Evolutionary conservation across 2,329 filamentous ascomycete species (phyloP).

Genomic region (Venturiaceae sp.): DNA sequence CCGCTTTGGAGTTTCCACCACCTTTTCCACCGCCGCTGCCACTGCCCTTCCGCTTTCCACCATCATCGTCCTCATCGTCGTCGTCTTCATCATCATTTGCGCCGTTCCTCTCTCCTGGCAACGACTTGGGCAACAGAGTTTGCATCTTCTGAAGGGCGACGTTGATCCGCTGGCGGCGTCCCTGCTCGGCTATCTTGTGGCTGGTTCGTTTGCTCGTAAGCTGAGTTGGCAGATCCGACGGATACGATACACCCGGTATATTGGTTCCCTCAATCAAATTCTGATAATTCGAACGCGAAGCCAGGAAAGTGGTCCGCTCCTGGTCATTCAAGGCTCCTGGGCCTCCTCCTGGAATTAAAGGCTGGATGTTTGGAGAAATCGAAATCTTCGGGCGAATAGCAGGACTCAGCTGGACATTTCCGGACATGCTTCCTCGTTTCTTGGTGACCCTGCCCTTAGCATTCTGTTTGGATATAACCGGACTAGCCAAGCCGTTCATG

Average conservation of each 20-base stretch:
- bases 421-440: slow-evolving; percentile 57
- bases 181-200: slow-evolving; percentile 97
- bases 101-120: slow-evolving; percentile 16
- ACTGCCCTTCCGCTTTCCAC: background rate
- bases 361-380: slow-evolving; percentile 83
- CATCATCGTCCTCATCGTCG: slow-evolving; percentile 4
- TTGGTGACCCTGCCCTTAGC: slow-evolving; percentile 44
- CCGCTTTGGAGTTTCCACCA: slow-evolving; percentile 70
- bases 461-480: slow-evolving; percentile 11
- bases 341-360: slow-evolving; percentile 60
- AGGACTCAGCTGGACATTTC: slow-evolving; percentile 71
- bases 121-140: slow-evolving; percentile 52
- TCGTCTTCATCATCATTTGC: slow-evolving; percentile 4
- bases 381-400: slow-evolving; percentile 73
- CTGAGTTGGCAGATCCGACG: slow-evolving; percentile 83
- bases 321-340: slow-evolving; percentile 44
- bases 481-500: background rate
- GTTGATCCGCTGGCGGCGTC: slow-evolving; percentile 90
- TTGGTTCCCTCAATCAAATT: slow-evolving; percentile 91
- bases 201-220: slow-evolving; percentile 93
- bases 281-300: slow-evolving; percentile 95
- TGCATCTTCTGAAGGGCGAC: slow-evolving; percentile 88
- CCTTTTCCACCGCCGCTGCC: slow-evolving; percentile 28
- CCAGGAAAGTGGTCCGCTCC: slow-evolving; percentile 63
- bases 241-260: slow-evolving; percentile 82